phyloP scores from a whole-genome alignment of 805 yeast species.

The Kluyveromyces siamensis region DNA sequence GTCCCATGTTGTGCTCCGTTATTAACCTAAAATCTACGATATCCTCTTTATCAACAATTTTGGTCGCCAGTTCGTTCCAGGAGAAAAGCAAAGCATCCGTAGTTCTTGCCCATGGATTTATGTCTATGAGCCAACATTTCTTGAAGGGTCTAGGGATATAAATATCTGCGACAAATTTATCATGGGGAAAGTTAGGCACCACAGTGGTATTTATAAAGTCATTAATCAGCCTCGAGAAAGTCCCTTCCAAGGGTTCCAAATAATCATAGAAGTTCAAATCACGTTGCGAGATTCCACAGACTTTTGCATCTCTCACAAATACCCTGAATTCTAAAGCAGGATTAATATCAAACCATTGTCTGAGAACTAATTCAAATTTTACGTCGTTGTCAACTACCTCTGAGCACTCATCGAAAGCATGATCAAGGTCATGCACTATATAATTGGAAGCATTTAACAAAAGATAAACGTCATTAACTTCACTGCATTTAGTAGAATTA shows the following conservation, averaged over 20 bases:
- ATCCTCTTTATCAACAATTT: conserved; percentile 6
- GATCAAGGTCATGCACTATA: conserved; percentile 72
- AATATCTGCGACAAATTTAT: conserved; percentile 63
- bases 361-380: conserved; percentile 57
- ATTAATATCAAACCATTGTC: conserved; percentile 75
- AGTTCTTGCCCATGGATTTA: conserved; percentile 74
- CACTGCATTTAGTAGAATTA: conserved; percentile 63
- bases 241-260: conserved; percentile 42
- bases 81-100: conserved; percentile 73
- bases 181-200: conserved; percentile 42
- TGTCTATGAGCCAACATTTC: conserved; percentile 64
- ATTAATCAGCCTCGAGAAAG: conserved; percentile 40
- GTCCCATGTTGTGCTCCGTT: conserved; percentile 56
- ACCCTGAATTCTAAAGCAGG: conserved; percentile 91
- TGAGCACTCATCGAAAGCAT: conserved; percentile 48
- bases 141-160: conserved; percentile 71
- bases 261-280: conserved; percentile 79
- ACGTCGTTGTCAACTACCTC: conserved; percentile 29
- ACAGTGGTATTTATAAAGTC: conserved; percentile 45
- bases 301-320: conserved; percentile 54
- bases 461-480: conserved; percentile 68
- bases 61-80: conserved; percentile 66
- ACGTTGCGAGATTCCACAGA: conserved; percentile 75
- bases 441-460: conserved; percentile 82
- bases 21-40: conserved; percentile 48